phyloP scores from a whole-genome alignment of 345 rosid species.

The Odontarrhena argentea region DNA sequence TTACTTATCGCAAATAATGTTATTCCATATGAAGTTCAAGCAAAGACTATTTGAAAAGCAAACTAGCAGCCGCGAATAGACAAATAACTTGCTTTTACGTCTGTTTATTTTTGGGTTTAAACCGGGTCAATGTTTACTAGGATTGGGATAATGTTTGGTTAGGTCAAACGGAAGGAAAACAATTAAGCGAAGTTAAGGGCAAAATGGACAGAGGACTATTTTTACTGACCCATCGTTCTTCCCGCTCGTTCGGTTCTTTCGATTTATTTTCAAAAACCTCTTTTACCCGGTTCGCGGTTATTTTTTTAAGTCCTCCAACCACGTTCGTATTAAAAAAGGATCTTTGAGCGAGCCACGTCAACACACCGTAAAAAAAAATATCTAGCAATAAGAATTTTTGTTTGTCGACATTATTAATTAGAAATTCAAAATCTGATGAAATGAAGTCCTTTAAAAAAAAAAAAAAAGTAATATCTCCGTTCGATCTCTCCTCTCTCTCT shows the following conservation, averaged over 20 bases:
- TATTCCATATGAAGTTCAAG: background rate
- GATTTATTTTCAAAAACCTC: constrained; percentile 17
- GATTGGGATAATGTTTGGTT: background rate
- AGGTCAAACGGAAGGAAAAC: background rate
- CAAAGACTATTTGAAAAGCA: background rate
- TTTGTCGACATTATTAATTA: constrained; percentile 3
- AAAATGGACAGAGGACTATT: background rate
- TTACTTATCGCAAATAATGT: background rate
- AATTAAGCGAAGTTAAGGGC: background rate
- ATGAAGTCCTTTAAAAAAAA: constrained; percentile 6
- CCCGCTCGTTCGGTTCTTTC: constrained; percentile 36
- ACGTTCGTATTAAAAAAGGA: constrained; percentile 22
- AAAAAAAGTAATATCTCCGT: constrained; percentile 13
- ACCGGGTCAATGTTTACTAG: background rate
- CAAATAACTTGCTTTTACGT: no score
- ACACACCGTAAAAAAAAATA: constrained; percentile 14
- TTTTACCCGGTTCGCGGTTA: constrained; percentile 34
- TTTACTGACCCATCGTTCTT: constrained; percentile 18
- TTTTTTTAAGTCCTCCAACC: constrained; percentile 8
- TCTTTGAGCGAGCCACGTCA: constrained; percentile 28
- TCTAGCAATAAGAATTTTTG: no score
- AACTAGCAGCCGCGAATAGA: no score
- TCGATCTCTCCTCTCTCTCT: constrained; percentile 40
- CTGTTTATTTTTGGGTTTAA: background rate
- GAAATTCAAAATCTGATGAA: constrained; percentile 35